These are phyloP conservation scores for Plasmodium coatneyi DNA, from an alignment of 169 alveolate genomes.

Conservation along the genomic window DNA sequence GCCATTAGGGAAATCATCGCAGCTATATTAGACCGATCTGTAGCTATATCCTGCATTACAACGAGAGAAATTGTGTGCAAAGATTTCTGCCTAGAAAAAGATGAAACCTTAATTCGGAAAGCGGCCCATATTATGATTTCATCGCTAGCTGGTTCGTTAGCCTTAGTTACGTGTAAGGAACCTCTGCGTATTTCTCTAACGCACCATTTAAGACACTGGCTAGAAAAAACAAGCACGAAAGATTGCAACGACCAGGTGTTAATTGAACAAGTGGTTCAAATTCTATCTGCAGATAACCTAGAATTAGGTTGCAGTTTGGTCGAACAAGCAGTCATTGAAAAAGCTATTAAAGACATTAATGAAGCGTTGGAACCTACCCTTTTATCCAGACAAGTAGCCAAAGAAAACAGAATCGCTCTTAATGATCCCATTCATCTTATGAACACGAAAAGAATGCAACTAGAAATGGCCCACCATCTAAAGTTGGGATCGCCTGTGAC, in stretches of 20 bases:
- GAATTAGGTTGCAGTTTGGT: slow-evolving; percentile 95
- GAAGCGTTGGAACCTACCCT: slow-evolving; percentile 72
- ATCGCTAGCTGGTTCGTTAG: slow-evolving; percentile 95
- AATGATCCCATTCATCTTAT: slow-evolving; percentile 23
- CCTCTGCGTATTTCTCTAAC: slow-evolving; percentile 93
- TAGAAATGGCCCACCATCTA: slow-evolving; percentile 42
- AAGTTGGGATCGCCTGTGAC: slow-evolving; percentile 62
- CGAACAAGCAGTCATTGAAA: slow-evolving; percentile 94
- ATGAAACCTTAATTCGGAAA: slow-evolving; percentile 90
- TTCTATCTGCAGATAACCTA: slow-evolving; percentile 93
- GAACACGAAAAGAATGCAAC: slow-evolving; percentile 39
- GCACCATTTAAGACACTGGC: slow-evolving; percentile 91
- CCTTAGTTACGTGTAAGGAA: slow-evolving; percentile 96
- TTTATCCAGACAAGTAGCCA: slow-evolving; percentile 57
- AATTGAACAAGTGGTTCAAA: slow-evolving; percentile 92
- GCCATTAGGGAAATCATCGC: slow-evolving; percentile 96
- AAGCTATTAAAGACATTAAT: slow-evolving; percentile 87
- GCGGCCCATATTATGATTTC: slow-evolving; percentile 95
- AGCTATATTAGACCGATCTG: slow-evolving; percentile 92
- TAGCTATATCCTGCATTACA: slow-evolving; percentile 95
- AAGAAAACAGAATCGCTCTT: slow-evolving; percentile 5
- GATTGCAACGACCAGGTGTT: slow-evolving; percentile 89
- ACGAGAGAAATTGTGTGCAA: slow-evolving; percentile 95
- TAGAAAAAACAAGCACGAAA: slow-evolving; percentile 86
- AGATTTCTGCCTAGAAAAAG: slow-evolving; percentile 96